Base-by-base conservation (phyloP, 2,329 filamentous ascomycete genomes). In the Nemania sp. region DNA sequence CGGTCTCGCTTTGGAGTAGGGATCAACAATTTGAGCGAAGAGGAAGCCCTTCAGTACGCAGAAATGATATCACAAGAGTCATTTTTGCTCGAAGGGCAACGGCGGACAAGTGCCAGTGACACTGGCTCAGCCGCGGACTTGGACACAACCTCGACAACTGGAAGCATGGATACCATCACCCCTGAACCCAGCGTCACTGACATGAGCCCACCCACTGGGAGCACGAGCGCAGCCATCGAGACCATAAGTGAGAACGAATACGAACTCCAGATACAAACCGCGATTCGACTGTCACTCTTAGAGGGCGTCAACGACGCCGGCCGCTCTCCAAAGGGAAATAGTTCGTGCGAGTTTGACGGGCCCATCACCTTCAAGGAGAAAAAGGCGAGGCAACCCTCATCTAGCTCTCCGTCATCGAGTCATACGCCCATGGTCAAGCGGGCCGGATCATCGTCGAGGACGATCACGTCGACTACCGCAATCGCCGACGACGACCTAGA, bases 1-100 rank as follows among this genome's bases (percentile, higher is more conserved):
- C 89, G 86, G 37, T 87, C 86, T 32, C 87, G 94, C 37, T 99
- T 97, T 70, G 95, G 95, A 5, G 86, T 95, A 2, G 91, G 92
- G 35, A 77, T 97, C 1, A 84, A 80, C 2, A 86, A 87, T 29
- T 72, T 90, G 62, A 88, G 81, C 1, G 87, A 90, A 65, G 86
- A 89, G 67, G 87, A 90, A 69, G 83, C 86, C 17, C 64, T 90
- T 18, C 80, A 78, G 35, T 90, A 89, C 67, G 87, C 86, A 0
- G 84, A 87, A 70, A 85, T 90, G 79, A 78, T 90, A 6, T 89
- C 87, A 0, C 80, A 86, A 63, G 87, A 90, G 70, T 75, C 83
- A 0, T 86, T 83, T 59, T 73, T 79, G 39, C 68, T 76, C n/a
- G 85, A 88, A 29, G 82, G 87, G 73, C 80, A 83, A 67, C 81